A percentile compares a stretch with the other conserved stretches of the same genome.
phyloP scores from a whole-genome alignment of 176 grass and related monocot species.

The Urochloa ruziziensis region DNA sequence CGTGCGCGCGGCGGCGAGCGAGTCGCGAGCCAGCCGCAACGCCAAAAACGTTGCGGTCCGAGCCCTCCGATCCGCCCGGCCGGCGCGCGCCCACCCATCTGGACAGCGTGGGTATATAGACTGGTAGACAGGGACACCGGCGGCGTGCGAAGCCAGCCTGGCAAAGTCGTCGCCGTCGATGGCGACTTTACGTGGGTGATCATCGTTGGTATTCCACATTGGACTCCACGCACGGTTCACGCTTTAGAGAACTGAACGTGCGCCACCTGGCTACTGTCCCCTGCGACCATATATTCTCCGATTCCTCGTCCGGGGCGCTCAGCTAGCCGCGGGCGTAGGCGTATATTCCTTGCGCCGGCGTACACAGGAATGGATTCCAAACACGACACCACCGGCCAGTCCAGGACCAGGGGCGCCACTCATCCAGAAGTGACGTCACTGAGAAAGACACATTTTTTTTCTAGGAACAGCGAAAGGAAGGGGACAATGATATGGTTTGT shows the following conservation, averaged over 20 bases:
- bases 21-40: background rate
- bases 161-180: no score
- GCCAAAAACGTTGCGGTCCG: background rate
- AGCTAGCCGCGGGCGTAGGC: background rate
- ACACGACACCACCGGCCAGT: no score
- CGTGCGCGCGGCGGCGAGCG: background rate
- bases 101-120: background rate
- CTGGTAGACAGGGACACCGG: background rate
- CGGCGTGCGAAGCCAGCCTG: no score
- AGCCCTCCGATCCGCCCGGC: background rate
- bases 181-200: no score
- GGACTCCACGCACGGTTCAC: no score
- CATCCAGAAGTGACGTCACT: background rate
- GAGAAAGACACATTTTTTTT: background rate
- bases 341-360: background rate
- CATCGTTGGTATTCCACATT: no score
- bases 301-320: constrained; percentile 21
- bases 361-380: no score
- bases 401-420: no score
- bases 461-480: background rate
- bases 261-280: background rate
- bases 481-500: background rate
- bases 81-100: background rate
- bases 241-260: no score
- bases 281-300: background rate